Base-by-base conservation (phyloP, 2,329 filamentous ascomycete species). In the Nigrospora oryzae region DNA sequence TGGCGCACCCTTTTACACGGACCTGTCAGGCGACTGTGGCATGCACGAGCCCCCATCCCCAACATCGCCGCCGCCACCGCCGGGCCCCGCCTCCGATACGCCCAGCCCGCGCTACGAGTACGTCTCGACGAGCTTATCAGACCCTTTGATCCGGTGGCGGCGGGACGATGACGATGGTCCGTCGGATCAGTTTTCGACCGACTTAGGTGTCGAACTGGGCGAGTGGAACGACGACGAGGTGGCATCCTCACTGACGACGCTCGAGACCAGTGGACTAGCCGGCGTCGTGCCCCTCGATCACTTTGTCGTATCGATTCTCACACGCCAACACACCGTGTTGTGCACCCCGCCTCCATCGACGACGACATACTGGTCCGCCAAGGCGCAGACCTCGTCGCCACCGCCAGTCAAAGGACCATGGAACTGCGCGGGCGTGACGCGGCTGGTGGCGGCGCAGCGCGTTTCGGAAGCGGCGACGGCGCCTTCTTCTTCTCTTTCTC, bases 1-100 rank as follows among this genome's bases (percentile, higher is more conserved):
- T 48, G 86, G 84, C 23, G 84, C 84, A 2, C 79, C 78, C 0
- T 95, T 93, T 60, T 93, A 82, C 60, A 89, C 83, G 1, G 89
- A 95, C 59, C 65, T 93, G 4, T 86, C 83, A n/a, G 83, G 83
- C 2, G 84, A 89, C 53, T 68, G 68, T 12, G 72, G 71, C 2
- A 71, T 73, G 19, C 49, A 58, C 5, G 47, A 28, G 34, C 52
- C 41, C 49, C 28, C 49, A 53, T 39, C 57, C 51, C 16, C 62
- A 56, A 40, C 45, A 51, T 33, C 41, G 56, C 19, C 19, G 19
- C 19, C 19, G 19, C 19, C 19, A 23, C 19, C 19, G 19, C 19
- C 19, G 19, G 53, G 30, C 56, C 59, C 14, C 48, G 45, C 41
- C 38, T 56, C 42, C 52, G 38, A 56, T 64, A 14, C 53, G 56